These are phyloP conservation scores for Tremella mesenterica DNA, from an alignment of 768 basidiomycete species.

Conservation along the genomic window DNA sequence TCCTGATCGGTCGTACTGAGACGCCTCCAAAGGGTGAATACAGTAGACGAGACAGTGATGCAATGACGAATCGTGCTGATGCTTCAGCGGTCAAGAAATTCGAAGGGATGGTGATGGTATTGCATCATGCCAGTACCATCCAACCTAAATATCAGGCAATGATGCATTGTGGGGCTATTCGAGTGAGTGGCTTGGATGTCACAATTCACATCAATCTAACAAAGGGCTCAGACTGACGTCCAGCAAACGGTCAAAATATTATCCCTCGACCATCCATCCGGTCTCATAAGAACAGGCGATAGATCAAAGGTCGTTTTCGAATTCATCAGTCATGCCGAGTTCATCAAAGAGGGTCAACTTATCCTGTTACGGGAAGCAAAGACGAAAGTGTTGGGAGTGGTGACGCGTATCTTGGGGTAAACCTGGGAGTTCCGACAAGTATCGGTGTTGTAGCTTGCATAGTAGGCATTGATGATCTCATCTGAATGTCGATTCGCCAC, in stretches of 20 bases:
- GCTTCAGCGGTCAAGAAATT: conserved; percentile 65
- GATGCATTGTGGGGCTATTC: conserved; percentile 70
- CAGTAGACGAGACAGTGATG: too few relatives aligned
- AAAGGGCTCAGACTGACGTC: neutral
- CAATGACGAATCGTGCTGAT: conserved; percentile 4
- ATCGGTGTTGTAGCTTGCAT: too few relatives aligned
- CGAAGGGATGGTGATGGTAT: conserved; percentile 84
- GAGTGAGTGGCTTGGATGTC: conserved; percentile 47
- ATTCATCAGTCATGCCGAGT: conserved; percentile 86
- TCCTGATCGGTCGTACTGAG: conserved; percentile 73
- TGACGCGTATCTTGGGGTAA: conserved; percentile 29
- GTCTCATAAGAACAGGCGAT: conserved; percentile 85
- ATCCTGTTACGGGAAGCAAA: conserved; percentile 89
- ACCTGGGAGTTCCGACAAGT: too few relatives aligned
- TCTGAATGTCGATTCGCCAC: too few relatives aligned
- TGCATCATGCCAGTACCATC: conserved; percentile 56
- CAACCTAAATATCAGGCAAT: conserved; percentile 90
- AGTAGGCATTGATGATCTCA: too few relatives aligned
- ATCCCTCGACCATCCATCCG: conserved; percentile 73
- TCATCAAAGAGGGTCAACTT: conserved; percentile 86
- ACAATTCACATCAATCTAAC: neutral
- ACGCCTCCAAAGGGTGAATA: conserved; percentile 61
- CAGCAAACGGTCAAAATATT: conserved; percentile 79
- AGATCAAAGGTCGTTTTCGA: conserved; percentile 89
- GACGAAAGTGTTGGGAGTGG: conserved; percentile 58